phyloP scores from a whole-genome alignment of 1,139 yeast species.

The Pneumocystis canis region DNA sequence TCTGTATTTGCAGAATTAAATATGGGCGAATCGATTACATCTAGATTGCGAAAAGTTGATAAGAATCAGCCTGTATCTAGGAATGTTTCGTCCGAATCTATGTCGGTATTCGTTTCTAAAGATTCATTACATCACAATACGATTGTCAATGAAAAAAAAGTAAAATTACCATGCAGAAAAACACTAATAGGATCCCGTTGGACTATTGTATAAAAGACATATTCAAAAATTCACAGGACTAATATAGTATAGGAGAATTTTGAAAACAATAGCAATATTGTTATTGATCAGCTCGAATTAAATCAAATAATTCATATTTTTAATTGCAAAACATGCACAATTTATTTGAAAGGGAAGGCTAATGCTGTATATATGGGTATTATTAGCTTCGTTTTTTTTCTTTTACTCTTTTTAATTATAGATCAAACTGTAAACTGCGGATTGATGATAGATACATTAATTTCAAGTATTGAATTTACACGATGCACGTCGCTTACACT shows the following conservation, averaged over 20 bases:
- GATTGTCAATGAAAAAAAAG: slow-evolving; percentile 10
- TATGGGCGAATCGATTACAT: slow-evolving; percentile 69
- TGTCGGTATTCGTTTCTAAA: no score
- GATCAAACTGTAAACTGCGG: slow-evolving; percentile 36
- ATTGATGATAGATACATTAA: slow-evolving; percentile 65
- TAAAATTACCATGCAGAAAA: slow-evolving; percentile 25
- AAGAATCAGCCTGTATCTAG: slow-evolving; percentile 80
- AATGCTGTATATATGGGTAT: slow-evolving; percentile 70
- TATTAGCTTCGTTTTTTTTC: neutral
- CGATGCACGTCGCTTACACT: slow-evolving; percentile 69
- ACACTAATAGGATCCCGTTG: slow-evolving; percentile 41
- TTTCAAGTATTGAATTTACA: slow-evolving; percentile 78
- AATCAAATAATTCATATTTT: slow-evolving; percentile 84
- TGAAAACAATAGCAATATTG: slow-evolving; percentile 35
- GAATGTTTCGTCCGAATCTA: slow-evolving; percentile 58
- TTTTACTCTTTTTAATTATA: neutral
- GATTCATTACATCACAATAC: slow-evolving; percentile 15
- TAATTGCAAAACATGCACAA: slow-evolving; percentile 53
- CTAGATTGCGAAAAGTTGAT: slow-evolving; percentile 81
- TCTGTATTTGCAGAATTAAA: slow-evolving; percentile 90
- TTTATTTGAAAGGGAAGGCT: slow-evolving; percentile 81
- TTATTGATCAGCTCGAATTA: slow-evolving; percentile 64
- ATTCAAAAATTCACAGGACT: slow-evolving; percentile 66
- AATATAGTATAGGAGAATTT: slow-evolving; percentile 82
- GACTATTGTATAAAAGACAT: slow-evolving; percentile 16